Evolutionary conservation across 2,329 filamentous ascomycete genomes (phyloP), one percentile per base, ranked within the genome.

Genomic region (Aspergillus novofumigatus): DNA sequence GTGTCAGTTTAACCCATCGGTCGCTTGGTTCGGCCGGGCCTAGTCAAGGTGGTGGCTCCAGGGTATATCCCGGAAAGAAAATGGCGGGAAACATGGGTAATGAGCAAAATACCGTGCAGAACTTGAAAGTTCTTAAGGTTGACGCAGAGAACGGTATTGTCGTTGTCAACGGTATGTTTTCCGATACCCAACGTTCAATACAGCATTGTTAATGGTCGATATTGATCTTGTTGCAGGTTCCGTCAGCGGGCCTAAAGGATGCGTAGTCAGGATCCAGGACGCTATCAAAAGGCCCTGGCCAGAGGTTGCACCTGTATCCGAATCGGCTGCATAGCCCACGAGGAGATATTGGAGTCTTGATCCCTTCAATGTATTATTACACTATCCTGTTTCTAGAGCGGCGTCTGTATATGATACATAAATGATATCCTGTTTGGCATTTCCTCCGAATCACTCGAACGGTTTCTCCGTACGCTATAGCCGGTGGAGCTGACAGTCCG

Each of bases 1-100:
- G 94, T 83, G 93, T 95, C 78, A 97, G 92, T 71, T 86, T 92
- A 78, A 92, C 91, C 70, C 94, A 99, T 82, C 85, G 94, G 70
- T 90, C 90, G 28, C 90, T 97, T 78, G 94, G 94, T 81, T 93
- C 91, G 35, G 83, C 88, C 7, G 94, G 94, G 73, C 91, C 89
- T 59, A 90, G 89, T 66, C 94, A 99, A 77, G 94, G 94, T 63
- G 87, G 89, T 72, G 94, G 94, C 78, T 95, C 91, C 61, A 86
- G 94, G 77, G 93, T 99, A 25, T 80, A 92, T 71, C 94, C 94
- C 0, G 94, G 94, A 59, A 99, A 99, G 85, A 94, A 92, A 79
- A 99, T 99, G 94, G 86, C 94, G 3, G 94, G 94, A 55, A 86
- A 91, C 58, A 97, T 99, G 94, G 94, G 94, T 62, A 90, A 89